These are phyloP conservation scores for Neurospora sp. DNA, from an alignment of 2,329 filamentous ascomycete genomes.

Conservation along the genomic window DNA sequence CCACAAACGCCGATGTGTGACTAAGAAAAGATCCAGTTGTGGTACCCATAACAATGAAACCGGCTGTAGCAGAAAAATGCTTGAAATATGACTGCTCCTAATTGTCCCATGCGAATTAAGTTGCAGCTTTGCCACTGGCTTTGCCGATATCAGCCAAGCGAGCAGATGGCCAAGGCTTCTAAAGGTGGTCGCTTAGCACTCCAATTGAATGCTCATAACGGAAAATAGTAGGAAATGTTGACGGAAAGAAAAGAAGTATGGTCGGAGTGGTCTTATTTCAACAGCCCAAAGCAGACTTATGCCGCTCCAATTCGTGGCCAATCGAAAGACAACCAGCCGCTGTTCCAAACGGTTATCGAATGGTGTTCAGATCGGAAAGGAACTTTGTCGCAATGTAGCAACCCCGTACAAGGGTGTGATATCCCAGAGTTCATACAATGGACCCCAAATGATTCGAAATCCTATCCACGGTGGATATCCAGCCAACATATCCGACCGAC, in stretches of 20 bases:
- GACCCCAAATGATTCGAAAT: slow-evolving; percentile 17
- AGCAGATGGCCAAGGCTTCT: background rate
- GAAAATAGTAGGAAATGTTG: background rate
- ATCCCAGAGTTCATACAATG: slow-evolving; percentile 7
- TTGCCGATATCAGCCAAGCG: background rate
- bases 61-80: background rate
- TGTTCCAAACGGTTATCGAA: slow-evolving; percentile 6
- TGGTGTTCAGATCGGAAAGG: slow-evolving; percentile 6
- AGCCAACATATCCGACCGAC: slow-evolving; percentile 15
- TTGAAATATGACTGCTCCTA: background rate
- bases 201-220: background rate
- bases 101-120: background rate
- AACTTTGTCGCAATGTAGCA: background rate
- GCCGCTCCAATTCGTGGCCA: background rate
- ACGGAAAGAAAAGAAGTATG: background rate
- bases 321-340: background rate
- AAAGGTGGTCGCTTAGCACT: background rate
- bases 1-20: background rate
- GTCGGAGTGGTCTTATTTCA: background rate
- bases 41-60: background rate
- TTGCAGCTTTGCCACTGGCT: background rate
- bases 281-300: background rate
- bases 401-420: slow-evolving; percentile 4
- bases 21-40: background rate
- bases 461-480: slow-evolving; percentile 16